phyloP scores from a whole-genome alignment of 192 early-diverging fungal genomes.

The Spinellus fusiger region DNA sequence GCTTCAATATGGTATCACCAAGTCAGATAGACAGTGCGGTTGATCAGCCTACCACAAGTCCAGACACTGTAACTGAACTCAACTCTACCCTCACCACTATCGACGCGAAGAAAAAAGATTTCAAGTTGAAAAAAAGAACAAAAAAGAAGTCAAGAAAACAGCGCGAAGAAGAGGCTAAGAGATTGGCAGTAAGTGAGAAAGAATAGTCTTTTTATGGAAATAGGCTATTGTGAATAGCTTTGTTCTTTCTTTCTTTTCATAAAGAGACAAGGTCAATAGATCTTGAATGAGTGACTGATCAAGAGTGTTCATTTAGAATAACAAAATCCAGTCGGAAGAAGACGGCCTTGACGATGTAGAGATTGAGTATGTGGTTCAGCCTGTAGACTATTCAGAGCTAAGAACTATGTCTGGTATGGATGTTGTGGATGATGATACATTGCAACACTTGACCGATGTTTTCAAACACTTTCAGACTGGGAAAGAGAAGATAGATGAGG shows the following conservation, averaged over 20 bases:
- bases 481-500: constrained; percentile 19
- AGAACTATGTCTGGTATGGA: constrained; percentile 6
- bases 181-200: constrained; percentile 6
- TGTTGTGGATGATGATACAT: constrained; percentile 14
- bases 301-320: neutral
- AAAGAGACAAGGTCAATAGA: neutral
- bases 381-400: constrained; percentile 10
- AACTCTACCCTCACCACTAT: no score
- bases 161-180: constrained; percentile 12
- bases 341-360: constrained; percentile 24
- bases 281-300: neutral
- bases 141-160: constrained; percentile 22
- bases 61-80: no score
- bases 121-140: constrained; percentile 9
- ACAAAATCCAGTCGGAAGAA: constrained; percentile 4
- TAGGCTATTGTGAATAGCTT: neutral
- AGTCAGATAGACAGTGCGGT: no score
- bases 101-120: constrained; percentile 10
- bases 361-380: constrained; percentile 32
- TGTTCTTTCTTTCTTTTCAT: neutral
- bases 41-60: no score
- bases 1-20: no score
- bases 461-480: constrained; percentile 30
- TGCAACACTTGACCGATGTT: constrained; percentile 23
- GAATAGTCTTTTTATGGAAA: neutral